Evolutionary conservation across 345 rosid genomes (phyloP).

Genomic region (Pelargonium nanum): DNA sequence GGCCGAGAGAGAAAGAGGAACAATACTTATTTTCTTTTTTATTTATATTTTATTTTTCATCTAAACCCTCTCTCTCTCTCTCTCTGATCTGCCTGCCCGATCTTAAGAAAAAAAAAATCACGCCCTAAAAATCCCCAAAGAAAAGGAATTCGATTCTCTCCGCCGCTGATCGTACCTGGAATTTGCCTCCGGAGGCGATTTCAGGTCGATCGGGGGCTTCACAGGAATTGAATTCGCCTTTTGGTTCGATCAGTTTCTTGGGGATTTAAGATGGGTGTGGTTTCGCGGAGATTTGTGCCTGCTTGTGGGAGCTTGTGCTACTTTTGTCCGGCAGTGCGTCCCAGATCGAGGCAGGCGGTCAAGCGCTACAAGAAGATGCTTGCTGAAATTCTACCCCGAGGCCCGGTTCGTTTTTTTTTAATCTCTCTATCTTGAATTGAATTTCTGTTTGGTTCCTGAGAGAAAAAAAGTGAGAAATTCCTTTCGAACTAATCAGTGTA

Average conservation of each 20-base stretch:
- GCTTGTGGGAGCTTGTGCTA: slow-evolving; percentile 47
- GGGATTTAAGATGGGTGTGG: slow-evolving; percentile 21
- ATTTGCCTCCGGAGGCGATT: no score
- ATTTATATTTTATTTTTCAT: no score
- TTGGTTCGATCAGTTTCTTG: not conserved
- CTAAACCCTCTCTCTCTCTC: not conserved
- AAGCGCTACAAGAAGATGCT: slow-evolving; percentile 62
- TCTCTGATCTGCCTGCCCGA: not conserved
- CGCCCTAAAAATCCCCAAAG: not conserved
- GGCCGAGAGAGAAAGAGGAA: no score
- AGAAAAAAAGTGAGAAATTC: no score
- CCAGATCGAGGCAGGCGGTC: slow-evolving; percentile 71
- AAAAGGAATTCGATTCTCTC: not conserved
- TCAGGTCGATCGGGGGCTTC: not conserved
- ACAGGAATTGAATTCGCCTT: not conserved
- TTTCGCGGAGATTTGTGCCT: slow-evolving; percentile 42
- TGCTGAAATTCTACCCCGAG: slow-evolving; percentile 46
- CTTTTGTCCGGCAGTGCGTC: slow-evolving; percentile 47
- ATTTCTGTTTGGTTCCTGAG: not conserved
- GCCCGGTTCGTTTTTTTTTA: slow-evolving; percentile 27
- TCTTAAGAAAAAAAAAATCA: not conserved
- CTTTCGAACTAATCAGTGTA: not conserved
- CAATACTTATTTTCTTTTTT: no score
- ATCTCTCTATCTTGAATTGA: no score
- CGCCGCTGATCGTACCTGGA: not conserved